These are phyloP conservation scores for Plasmodium inui DNA, from an alignment of 169 alveolate genomes.

Conservation along the genomic window DNA sequence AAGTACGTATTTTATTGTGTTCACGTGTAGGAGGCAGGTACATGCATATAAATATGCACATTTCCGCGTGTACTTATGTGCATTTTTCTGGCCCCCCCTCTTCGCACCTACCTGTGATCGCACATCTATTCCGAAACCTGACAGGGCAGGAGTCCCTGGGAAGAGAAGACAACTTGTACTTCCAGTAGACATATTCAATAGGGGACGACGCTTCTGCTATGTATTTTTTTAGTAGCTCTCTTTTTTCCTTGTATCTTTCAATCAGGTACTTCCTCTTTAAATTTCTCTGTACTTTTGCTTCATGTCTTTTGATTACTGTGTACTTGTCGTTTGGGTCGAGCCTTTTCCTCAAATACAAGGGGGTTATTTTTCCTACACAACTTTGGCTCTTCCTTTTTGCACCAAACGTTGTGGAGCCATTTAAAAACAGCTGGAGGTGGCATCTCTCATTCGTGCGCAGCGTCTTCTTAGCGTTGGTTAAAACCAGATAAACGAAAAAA, in stretches of 20 bases:
- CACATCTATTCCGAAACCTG: slow-evolving; percentile 79
- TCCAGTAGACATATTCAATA: slow-evolving; percentile 82
- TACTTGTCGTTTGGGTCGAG: slow-evolving; percentile 60
- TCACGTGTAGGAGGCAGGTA: not conserved
- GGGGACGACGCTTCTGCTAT: slow-evolving; percentile 78
- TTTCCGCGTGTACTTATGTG: not conserved
- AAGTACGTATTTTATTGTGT: not conserved
- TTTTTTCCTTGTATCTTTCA: slow-evolving; percentile 78
- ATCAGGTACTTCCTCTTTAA: slow-evolving; percentile 78
- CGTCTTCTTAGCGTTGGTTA: not conserved
- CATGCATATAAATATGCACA: not conserved
- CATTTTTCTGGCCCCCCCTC: not conserved
- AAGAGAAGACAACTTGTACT: slow-evolving; percentile 77
- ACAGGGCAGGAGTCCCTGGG: slow-evolving; percentile 83
- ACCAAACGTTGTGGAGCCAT: not conserved
- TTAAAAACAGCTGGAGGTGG: slow-evolving; percentile 9
- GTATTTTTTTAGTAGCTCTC: slow-evolving; percentile 79
- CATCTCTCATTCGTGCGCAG: not conserved
- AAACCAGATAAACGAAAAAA: slow-evolving; percentile 11
- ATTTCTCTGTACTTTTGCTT: slow-evolving; percentile 78
- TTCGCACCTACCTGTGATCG: slow-evolving; percentile 79
- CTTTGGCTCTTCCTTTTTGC: slow-evolving; percentile 9
- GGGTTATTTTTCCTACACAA: not conserved
- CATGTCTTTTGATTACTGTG: slow-evolving; percentile 74
- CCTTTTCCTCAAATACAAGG: slow-evolving; percentile 54